Conservation (phyloP, 1,284 basidiomycete genomes). For the Heterobasidion annosum region DNA sequence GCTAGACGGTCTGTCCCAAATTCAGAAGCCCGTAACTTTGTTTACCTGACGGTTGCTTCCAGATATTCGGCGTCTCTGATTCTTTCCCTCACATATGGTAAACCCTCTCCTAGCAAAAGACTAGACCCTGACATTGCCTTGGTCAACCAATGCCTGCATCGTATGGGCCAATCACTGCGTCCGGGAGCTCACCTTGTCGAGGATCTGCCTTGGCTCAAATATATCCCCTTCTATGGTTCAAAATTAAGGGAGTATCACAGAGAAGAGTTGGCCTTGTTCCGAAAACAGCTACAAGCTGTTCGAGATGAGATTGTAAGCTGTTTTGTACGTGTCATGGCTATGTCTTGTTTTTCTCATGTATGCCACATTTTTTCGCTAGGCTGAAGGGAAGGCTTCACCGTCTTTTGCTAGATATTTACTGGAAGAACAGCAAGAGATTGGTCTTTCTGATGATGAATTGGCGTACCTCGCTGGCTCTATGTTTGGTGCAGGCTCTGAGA, state of each 20-base stretch:
- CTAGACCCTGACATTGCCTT: slow-evolving; percentile 48
- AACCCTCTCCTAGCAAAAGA: slow-evolving; percentile 34
- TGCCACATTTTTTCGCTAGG: slow-evolving; percentile 14
- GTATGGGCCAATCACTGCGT: slow-evolving; percentile 39
- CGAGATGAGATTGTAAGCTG: slow-evolving; percentile 32
- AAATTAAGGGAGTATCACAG: slow-evolving; percentile 40
- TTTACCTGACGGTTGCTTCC: not conserved
- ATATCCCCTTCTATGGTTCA: slow-evolving; percentile 47
- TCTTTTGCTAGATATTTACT: slow-evolving; percentile 52
- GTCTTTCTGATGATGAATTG: slow-evolving; percentile 42
- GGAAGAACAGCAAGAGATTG: slow-evolving; percentile 39
- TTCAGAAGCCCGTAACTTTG: not conserved
- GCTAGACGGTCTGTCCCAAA: slow-evolving; percentile 30
- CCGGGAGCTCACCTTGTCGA: slow-evolving; percentile 58
- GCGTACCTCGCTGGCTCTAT: slow-evolving; percentile 54
- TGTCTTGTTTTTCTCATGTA: too few relatives aligned
- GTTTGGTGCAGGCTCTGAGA: slow-evolving; percentile 59
- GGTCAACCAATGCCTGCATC: slow-evolving; percentile 37
- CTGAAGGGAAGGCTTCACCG: slow-evolving; percentile 23
- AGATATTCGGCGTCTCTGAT: slow-evolving; percentile 61
- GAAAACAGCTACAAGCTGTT: slow-evolving; percentile 35
- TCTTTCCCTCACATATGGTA: slow-evolving; percentile 59
- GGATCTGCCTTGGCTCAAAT: slow-evolving; percentile 43
- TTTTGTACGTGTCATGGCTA: too few relatives aligned
- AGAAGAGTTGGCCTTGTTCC: slow-evolving; percentile 51